Conservation (phyloP, 306 rosid species). For the Quercus aquifolioides region DNA sequence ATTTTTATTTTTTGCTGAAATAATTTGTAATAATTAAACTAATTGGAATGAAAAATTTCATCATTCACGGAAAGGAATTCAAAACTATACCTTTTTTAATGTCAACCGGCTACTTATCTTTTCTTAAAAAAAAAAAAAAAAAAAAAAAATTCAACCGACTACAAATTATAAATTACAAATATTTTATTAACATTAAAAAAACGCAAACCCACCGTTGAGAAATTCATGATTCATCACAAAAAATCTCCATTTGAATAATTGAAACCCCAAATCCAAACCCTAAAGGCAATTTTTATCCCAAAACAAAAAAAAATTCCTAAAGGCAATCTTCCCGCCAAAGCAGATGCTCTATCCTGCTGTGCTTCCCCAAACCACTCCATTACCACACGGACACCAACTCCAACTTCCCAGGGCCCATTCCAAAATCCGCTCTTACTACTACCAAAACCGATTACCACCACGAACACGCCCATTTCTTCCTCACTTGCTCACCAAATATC, state of each 20-base stretch:
- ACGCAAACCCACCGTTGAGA: no score
- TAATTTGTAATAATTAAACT: no score
- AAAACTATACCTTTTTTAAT: no score
- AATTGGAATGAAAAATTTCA: no score
- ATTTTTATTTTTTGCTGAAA: no score
- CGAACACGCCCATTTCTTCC: conserved; percentile 10
- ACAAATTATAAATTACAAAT: no score
- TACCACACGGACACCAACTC: conserved; percentile 5
- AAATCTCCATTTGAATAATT: not conserved
- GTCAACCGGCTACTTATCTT: no score
- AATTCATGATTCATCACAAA: no score
- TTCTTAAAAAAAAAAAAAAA: no score
- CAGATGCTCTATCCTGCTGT: conserved; percentile 49
- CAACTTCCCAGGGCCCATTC: conserved; percentile 20
- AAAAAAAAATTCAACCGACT: no score
- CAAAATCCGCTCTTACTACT: conserved; percentile 25
- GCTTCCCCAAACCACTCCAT: conserved; percentile 19
- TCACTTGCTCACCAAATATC: conserved; percentile 20
- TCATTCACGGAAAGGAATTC: no score
- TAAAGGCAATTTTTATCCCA: not conserved
- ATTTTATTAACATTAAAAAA: no score
- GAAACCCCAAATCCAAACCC: not conserved
- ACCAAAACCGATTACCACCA: not conserved
- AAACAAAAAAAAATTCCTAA: not conserved
- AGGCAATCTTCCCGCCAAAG: conserved; percentile 56